Conservation (phyloP, 2,329 filamentous ascomycete species). For the Beauveria varroae region DNA sequence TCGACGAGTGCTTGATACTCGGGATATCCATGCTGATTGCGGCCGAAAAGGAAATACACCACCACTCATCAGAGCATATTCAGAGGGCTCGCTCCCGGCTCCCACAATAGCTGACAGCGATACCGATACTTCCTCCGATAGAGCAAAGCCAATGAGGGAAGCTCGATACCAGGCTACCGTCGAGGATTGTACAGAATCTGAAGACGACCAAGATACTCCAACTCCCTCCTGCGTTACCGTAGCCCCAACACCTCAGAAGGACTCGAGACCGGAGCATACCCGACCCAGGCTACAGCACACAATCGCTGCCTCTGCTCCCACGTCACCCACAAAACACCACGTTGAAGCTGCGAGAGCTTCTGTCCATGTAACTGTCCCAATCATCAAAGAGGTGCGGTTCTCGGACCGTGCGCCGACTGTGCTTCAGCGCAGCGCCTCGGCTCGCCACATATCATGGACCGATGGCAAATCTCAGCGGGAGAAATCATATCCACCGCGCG, state of each 20-base stretch:
- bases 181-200: slow-evolving; percentile 3
- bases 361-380: not conserved
- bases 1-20: too few species aligned
- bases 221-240: not conserved
- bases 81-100: not conserved
- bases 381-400: slow-evolving; percentile 7
- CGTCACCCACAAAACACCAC: not conserved
- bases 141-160: not conserved
- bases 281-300: not conserved
- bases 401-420: slow-evolving; percentile 2
- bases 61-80: not conserved
- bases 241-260: not conserved
- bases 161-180: slow-evolving; percentile 7
- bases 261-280: not conserved
- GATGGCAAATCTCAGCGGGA: not conserved
- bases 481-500: not conserved
- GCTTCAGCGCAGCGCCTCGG: not conserved
- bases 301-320: not conserved
- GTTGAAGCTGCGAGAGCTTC: not conserved
- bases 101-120: not conserved
- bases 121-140: not conserved
- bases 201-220: not conserved
- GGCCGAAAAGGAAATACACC: not conserved
- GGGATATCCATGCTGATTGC: too few species aligned
- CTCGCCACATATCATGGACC: not conserved